phyloP scores from a whole-genome alignment of 345 rosid species.

The Pistacia vera region DNA sequence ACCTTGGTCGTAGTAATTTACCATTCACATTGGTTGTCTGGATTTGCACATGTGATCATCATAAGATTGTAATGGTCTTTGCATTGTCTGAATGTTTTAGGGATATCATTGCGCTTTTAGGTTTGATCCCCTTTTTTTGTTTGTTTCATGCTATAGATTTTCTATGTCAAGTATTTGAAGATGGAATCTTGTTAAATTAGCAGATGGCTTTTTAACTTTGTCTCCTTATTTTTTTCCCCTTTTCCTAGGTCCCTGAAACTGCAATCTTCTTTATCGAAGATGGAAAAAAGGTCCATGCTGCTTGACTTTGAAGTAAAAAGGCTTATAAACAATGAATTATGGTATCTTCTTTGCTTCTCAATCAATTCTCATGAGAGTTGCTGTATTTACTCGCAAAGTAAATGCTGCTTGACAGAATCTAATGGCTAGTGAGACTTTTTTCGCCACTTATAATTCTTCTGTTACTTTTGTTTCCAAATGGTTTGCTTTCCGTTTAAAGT shows the following conservation, averaged over 20 bases:
- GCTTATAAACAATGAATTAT: not conserved
- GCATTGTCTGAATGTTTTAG: not conserved
- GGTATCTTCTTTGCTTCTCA: slow-evolving; percentile 5
- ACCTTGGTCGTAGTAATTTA: not conserved
- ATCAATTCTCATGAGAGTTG: not conserved
- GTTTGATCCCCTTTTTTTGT: not conserved
- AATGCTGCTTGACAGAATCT: not conserved
- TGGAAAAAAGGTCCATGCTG: slow-evolving; percentile 18
- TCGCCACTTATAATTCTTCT: not conserved
- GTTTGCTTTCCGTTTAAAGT: not conserved
- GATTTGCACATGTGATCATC: not conserved
- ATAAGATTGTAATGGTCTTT: not conserved
- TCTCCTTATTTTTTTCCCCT: not conserved
- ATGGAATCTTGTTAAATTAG: not conserved
- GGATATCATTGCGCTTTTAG: not conserved
- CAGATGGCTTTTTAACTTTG: not conserved
- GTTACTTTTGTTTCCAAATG: not conserved
- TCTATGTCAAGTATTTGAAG: not conserved
- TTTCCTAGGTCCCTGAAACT: slow-evolving; percentile 19
- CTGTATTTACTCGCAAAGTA: not conserved
- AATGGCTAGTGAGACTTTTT: slow-evolving; percentile 8
- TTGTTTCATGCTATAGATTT: not conserved
- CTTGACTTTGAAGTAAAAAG: not conserved
- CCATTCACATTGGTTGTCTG: not conserved
- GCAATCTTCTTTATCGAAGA: slow-evolving; percentile 27